These are phyloP conservation scores for Aschersonia sp. DNA, from an alignment of 2,329 filamentous ascomycete species.

Conservation along the genomic window DNA sequence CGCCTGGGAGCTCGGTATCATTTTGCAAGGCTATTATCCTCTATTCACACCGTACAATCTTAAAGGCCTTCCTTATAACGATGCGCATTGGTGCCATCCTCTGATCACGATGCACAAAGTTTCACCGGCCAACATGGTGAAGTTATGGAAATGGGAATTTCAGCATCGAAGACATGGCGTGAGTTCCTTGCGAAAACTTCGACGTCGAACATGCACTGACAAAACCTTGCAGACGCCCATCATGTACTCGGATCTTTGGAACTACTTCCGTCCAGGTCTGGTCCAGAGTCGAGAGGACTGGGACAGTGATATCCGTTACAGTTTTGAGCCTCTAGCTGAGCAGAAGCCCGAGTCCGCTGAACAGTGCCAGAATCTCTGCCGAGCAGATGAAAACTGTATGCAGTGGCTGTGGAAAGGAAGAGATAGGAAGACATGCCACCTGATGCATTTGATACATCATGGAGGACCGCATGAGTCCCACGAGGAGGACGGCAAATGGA, in stretches of 20 bases:
- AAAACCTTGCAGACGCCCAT: constrained; percentile 14
- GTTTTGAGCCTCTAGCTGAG: constrained; percentile 10
- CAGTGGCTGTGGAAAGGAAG: constrained; percentile 16
- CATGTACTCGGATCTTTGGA: constrained; percentile 21
- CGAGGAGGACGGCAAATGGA: constrained; percentile 7
- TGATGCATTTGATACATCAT: constrained; percentile 12
- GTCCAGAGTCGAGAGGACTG: constrained; percentile 10
- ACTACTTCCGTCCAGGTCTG: constrained; percentile 18
- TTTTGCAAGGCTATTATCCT: constrained; percentile 5
- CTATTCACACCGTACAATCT: constrained; percentile 5
- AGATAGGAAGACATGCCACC: constrained; percentile 13
- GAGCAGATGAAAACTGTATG: constrained; percentile 10
- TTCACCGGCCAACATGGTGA: constrained; percentile 3
- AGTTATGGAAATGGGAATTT: constrained; percentile 18
- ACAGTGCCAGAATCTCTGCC: constrained; percentile 12
- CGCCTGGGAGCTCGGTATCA: constrained; percentile 1
- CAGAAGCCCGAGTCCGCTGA: constrained; percentile 13
- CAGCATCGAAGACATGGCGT: constrained; percentile 6
- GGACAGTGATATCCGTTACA: constrained; percentile 16
- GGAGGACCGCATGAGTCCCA: constrained; percentile 10
- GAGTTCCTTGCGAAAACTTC: constrained; percentile 9
- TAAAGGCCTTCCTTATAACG: constrained; percentile 2
- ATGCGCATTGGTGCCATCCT: constrained; percentile 5
- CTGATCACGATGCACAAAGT: constrained; percentile 6
- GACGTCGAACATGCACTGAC: constrained; percentile 3